A percentile compares a stretch with the other conserved stretches of the same genome.
These are phyloP conservation scores for Peziza echinospora DNA, from an alignment of 495 filamentous ascomycete species.

Conservation along the genomic window DNA sequence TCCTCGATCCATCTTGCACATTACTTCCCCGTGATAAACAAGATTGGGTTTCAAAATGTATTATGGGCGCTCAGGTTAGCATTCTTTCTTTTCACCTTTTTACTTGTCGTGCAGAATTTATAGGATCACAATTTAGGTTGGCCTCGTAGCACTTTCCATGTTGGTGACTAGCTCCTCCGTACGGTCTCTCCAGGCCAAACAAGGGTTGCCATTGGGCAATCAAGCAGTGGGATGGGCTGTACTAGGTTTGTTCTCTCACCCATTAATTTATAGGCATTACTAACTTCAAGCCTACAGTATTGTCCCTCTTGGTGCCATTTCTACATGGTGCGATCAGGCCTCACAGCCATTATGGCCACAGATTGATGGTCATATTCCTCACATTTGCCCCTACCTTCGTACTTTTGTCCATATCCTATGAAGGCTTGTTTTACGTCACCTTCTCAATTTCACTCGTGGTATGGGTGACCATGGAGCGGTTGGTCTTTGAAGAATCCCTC, in stretches of 20 bases:
- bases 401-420: constrained; percentile 92
- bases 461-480: constrained; percentile 67
- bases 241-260: constrained; percentile 35
- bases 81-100: neutral
- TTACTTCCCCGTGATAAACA: constrained; percentile 2
- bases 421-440: constrained; percentile 85
- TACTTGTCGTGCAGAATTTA: constrained; percentile 7
- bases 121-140: constrained; percentile 30
- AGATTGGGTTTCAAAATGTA: constrained; percentile 23
- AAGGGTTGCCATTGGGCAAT: constrained; percentile 75
- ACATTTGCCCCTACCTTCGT: constrained; percentile 87
- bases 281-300: constrained; percentile 25
- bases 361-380: constrained; percentile 73
- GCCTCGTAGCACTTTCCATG: constrained; percentile 67
- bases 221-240: constrained; percentile 73
- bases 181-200: constrained; percentile 60
- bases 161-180: constrained; percentile 67
- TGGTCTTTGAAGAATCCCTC: constrained; percentile 8
- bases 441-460: constrained; percentile 66
- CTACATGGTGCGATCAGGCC: constrained; percentile 51
- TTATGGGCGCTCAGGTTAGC: constrained; percentile 35
- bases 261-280: neutral
- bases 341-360: constrained; percentile 75
- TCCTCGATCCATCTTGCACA: constrained; percentile 22
- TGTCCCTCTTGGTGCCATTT: constrained; percentile 61